phyloP scores from a whole-genome alignment of 495 filamentous ascomycete genomes.

The Daldinia vernicosa region DNA sequence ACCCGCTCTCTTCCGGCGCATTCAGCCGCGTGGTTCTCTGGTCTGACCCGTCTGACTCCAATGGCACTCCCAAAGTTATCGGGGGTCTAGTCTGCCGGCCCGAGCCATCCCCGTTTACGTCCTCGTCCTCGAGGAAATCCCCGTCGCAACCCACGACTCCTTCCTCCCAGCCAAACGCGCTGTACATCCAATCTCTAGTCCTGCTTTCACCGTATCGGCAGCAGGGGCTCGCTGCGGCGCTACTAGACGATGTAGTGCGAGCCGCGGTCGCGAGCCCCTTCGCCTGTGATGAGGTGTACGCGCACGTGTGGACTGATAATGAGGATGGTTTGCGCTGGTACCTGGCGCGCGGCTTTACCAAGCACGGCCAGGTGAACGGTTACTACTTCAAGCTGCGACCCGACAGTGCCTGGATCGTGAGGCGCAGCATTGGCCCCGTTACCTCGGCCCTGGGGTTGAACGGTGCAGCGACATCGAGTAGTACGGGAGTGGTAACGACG shows the following conservation, averaged over 20 bases:
- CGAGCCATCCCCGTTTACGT: slow-evolving; percentile 58
- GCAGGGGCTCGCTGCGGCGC: slow-evolving; percentile 78
- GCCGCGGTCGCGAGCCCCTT: slow-evolving; percentile 49
- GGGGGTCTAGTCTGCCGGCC: slow-evolving; percentile 87
- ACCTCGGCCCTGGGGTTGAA: not conserved
- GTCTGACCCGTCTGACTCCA: slow-evolving; percentile 44
- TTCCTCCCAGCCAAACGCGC: slow-evolving; percentile 50
- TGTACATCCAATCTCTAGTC: slow-evolving; percentile 91
- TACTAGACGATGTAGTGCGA: slow-evolving; percentile 68
- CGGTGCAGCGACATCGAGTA: not conserved
- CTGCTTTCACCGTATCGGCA: slow-evolving; percentile 84
- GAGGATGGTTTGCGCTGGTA: slow-evolving; percentile 90
- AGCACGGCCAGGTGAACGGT: slow-evolving; percentile 63
- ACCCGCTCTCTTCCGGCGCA: slow-evolving; percentile 69
- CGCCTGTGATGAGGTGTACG: slow-evolving; percentile 63
- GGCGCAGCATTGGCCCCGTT: slow-evolving; percentile 47
- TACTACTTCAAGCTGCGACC: slow-evolving; percentile 91
- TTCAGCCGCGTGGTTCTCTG: slow-evolving; percentile 80
- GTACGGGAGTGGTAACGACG: not conserved
- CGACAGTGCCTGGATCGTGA: slow-evolving; percentile 79
- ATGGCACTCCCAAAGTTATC: slow-evolving; percentile 67
- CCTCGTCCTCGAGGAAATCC: slow-evolving; percentile 11
- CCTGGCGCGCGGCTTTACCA: slow-evolving; percentile 75
- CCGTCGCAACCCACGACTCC: slow-evolving; percentile 16
- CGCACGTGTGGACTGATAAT: slow-evolving; percentile 96